These are phyloP conservation scores for Ophiostoma angusticollis DNA, from an alignment of 2,329 filamentous ascomycete species.

Conservation along the genomic window DNA sequence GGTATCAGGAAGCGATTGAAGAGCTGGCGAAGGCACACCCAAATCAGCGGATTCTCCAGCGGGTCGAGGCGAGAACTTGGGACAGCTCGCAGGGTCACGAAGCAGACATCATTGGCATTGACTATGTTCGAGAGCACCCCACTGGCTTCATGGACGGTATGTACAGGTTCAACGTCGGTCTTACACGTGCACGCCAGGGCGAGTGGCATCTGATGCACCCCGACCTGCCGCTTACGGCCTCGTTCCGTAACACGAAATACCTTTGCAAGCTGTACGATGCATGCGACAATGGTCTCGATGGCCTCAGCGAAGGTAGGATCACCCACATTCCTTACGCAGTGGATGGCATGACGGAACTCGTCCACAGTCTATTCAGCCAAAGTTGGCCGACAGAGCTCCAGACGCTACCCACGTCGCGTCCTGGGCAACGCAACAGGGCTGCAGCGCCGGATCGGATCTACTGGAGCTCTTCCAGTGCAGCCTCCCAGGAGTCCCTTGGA, in stretches of 20 bases:
- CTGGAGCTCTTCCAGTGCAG: too few species aligned
- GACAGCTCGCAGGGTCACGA: constrained; percentile 35
- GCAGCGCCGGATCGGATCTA: too few species aligned
- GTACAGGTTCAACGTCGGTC: constrained; percentile 32
- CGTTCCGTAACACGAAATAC: constrained; percentile 9
- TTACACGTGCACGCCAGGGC: constrained; percentile 31
- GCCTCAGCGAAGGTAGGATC: constrained; percentile 10
- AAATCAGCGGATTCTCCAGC: constrained; percentile 2
- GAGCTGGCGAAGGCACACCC: constrained; percentile 19
- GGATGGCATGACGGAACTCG: too few species aligned
- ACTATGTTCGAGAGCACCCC: constrained; percentile 29
- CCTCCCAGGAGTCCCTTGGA: too few species aligned
- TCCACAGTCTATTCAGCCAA: too few species aligned
- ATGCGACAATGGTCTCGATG: constrained; percentile 4
- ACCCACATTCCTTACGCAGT: constrained; percentile 4
- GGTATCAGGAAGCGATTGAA: constrained; percentile 22
- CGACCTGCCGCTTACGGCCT: constrained; percentile 16
- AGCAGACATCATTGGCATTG: constrained; percentile 34
- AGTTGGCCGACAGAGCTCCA: too few species aligned
- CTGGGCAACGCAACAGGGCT: too few species aligned
- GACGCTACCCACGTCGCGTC: too few species aligned
- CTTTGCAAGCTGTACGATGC: constrained; percentile 12
- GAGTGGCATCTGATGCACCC: constrained; percentile 34
- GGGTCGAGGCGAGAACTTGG: constrained; percentile 30
- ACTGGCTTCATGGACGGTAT: constrained; percentile 31